Conservation (phyloP, 306 rosid species). For the Inga oerstediana region DNA sequence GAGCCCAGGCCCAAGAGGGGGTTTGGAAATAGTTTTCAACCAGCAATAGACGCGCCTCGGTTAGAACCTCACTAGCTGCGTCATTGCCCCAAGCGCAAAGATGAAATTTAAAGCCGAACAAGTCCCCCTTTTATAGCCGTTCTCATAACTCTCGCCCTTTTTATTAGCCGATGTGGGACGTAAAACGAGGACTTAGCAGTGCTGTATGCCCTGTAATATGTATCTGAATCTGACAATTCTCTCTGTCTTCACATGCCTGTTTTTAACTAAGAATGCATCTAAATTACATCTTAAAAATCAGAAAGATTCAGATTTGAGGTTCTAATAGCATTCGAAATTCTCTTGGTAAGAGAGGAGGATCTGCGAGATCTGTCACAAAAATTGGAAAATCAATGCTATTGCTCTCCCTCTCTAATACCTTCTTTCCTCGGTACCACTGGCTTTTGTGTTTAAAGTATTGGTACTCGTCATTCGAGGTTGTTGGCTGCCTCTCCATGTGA, state of each 20-base stretch:
- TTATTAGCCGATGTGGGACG: neutral
- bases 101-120: accelerated
- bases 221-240: neutral
- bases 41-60: slow-evolving; percentile 31
- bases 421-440: neutral
- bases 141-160: neutral
- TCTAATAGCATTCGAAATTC: slow-evolving; percentile 3
- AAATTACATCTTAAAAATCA: neutral
- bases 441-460: neutral
- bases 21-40: slow-evolving; percentile 3
- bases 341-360: slow-evolving; percentile 21
- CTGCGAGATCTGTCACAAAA: neutral
- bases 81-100: slow-evolving; percentile 30
- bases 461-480: neutral
- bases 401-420: neutral
- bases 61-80: slow-evolving; percentile 16
- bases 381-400: neutral
- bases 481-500: neutral
- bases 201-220: neutral
- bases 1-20: slow-evolving; percentile 30
- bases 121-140: neutral
- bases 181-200: neutral
- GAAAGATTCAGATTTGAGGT: neutral
- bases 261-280: neutral
- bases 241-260: neutral